These are phyloP conservation scores for Fusarium xylarioides DNA, from an alignment of 2,329 filamentous ascomycete species.

Conservation along the genomic window DNA sequence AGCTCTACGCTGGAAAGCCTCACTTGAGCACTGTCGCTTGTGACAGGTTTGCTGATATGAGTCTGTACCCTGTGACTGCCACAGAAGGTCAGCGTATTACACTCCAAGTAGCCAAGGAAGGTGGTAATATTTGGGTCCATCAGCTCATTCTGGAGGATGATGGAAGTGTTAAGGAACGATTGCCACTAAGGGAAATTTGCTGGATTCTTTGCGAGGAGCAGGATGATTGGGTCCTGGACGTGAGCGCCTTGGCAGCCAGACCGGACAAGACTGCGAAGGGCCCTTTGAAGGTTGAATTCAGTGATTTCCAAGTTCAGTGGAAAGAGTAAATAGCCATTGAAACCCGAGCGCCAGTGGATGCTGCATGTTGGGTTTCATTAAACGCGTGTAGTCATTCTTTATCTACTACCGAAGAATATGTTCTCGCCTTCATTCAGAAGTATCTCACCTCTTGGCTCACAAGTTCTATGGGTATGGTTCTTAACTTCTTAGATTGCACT, in stretches of 20 bases:
- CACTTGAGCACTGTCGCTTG: not conserved
- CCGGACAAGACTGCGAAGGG: not conserved
- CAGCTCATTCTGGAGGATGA: not conserved
- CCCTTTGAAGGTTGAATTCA: not conserved
- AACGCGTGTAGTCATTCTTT: not conserved
- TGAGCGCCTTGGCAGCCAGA: not conserved
- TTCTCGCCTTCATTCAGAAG: not conserved
- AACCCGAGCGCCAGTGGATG: accelerated
- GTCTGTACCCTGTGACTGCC: not conserved
- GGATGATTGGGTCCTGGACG: not conserved
- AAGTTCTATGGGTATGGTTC: accelerated
- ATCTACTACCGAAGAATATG: not conserved
- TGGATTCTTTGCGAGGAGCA: not conserved
- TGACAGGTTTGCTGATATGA: not conserved
- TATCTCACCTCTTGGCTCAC: accelerated
- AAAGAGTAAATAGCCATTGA: not conserved
- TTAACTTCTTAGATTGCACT: not conserved
- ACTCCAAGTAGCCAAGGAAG: not conserved
- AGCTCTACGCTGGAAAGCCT: not conserved
- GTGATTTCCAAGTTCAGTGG: not conserved
- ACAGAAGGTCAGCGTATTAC: not conserved
- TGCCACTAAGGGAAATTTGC: not conserved
- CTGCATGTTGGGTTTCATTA: accelerated
- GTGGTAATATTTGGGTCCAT: not conserved
- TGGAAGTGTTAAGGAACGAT: not conserved